A percentile compares a stretch with the other conserved stretches of the same genome.
Evolutionary conservation across 177 flowering plant species (phyloP).

Genomic region (Tripterygium wilfordii): DNA sequence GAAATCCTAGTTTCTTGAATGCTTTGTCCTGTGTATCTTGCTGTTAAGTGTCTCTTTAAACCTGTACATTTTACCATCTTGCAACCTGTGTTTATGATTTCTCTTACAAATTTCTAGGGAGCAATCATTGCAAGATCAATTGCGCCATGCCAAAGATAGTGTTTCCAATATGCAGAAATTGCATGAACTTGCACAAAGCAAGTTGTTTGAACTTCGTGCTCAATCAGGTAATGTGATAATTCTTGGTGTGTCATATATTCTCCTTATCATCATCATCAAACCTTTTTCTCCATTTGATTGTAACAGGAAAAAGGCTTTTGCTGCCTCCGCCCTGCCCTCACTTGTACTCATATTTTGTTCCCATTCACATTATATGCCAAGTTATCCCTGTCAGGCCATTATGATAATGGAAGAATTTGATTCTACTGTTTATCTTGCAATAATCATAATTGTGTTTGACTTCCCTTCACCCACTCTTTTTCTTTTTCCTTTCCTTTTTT

Average conservation of each 20-base stretch:
- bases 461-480: no score
- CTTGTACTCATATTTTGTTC: no score
- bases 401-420: background rate
- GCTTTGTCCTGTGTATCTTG: background rate
- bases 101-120: slow-evolving; percentile 44
- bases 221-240: slow-evolving; percentile 66
- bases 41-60: background rate
- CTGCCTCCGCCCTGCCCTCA: no score
- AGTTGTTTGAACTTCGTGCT: slow-evolving; percentile 89
- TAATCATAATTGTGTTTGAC: no score
- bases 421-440: background rate
- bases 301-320: no score
- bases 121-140: slow-evolving; percentile 78
- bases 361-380: no score
- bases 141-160: slow-evolving; percentile 90
- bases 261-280: background rate
- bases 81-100: background rate
- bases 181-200: slow-evolving; percentile 96
- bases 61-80: background rate
- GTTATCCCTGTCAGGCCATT: background rate
- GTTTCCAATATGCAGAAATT: slow-evolving; percentile 87
- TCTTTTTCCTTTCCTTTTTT: background rate
- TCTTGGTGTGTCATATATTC: background rate
- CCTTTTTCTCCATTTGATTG: background rate
- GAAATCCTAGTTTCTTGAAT: background rate